Evolutionary conservation across 2,329 filamentous ascomycete species (phyloP), one percentile per base, ranked within the genome.

Genomic region (Stemphylium lycopersici): DNA sequence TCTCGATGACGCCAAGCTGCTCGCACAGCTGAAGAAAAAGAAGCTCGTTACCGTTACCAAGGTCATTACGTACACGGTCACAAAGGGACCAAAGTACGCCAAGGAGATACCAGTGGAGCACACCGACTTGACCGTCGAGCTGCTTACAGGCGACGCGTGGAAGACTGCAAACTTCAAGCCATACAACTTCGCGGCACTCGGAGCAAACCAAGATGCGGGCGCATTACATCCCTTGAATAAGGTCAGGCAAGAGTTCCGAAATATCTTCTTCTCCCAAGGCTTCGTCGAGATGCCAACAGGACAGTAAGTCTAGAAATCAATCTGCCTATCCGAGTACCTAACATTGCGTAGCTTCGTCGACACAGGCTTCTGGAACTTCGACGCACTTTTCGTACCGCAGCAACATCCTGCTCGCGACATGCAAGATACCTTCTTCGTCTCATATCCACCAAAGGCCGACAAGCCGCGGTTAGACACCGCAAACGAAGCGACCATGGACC

Each of bases 201-300:
- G 87, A 84, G 71, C 89, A 83, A 72, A 87, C 38, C 88, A 71
- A 80, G 73, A 79, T 52, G 72, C 77, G 15, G 79, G 79, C 52
- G 77, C 79, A 33, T 62, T 82, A 59, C 80, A 82, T 67, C 80
- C 80, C 4, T 61, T 99, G 65, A 97, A 92, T 80, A 98, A 98
- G 82, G 93, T 98, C 68, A 89, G 95, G 66, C 86, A 91, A 68
- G 95, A 98, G 79, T 96, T 99, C 84, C 84, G 95, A 54, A 90
- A 95, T 73, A 97, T 99, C 74, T 99, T 99, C 87, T 98, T 99
- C 79, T 92, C 96, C 75, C 96, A 96, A 88, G 95, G 93, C 48
- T 99, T 98, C 80, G 88, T 93, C 70, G 95, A 99, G 81, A 98
- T 99, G 95, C 90, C 93, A 12, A 97, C 93, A 44, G 89, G 90